These are phyloP conservation scores for Ganoderma boninense DNA, from an alignment of 1,284 basidiomycete genomes.

Conservation along the genomic window DNA sequence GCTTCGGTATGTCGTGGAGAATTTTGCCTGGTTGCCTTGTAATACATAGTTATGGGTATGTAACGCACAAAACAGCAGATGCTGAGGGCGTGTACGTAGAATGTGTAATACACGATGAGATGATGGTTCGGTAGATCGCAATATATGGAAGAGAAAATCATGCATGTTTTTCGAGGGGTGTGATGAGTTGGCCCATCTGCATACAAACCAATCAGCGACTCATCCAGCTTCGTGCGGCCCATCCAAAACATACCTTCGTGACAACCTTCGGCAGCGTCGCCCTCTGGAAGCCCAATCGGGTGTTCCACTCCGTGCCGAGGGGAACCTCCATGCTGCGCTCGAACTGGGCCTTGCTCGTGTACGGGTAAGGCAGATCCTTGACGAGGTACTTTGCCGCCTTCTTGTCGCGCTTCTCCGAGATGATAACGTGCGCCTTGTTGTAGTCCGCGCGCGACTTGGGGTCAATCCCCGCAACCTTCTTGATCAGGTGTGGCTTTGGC, in stretches of 20 bases:
- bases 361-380: conserved; percentile 93
- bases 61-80: neutral
- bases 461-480: conserved; percentile 84
- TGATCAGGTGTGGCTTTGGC: conserved; percentile 74
- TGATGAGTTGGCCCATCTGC: conserved; percentile 42
- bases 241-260: conserved; percentile 72
- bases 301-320: conserved; percentile 94
- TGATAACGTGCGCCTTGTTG: conserved; percentile 88
- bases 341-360: conserved; percentile 88
- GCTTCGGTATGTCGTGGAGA: neutral
- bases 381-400: conserved; percentile 90
- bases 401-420: conserved; percentile 94
- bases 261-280: conserved; percentile 85
- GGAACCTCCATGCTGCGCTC: conserved; percentile 85
- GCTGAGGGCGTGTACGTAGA: neutral
- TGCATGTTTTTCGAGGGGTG: conserved; percentile 40
- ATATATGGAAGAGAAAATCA: conserved; percentile 14
- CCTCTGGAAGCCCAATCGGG: conserved; percentile 86
- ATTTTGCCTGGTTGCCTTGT: neutral
- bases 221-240: neutral
- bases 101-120: neutral
- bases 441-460: conserved; percentile 85
- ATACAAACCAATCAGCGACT: conserved; percentile 7
- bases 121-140: neutral
- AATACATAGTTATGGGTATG: neutral